These are phyloP conservation scores for Leishmania gerbilli DNA, from an alignment of 208 protist genomes.

Conservation along the genomic window DNA sequence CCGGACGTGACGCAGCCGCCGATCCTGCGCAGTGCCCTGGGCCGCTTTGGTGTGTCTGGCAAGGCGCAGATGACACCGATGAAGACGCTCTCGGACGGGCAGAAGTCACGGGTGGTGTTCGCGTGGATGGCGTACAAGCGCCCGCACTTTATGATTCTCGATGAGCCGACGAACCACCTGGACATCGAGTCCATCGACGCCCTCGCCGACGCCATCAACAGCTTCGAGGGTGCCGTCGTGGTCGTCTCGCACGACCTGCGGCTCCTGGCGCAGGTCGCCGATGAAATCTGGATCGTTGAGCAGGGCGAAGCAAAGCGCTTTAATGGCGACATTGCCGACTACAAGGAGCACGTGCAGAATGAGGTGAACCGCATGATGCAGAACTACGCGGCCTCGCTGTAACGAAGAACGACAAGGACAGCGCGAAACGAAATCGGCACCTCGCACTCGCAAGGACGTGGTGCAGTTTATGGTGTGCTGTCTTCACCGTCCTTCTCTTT, in stretches of 20 bases:
- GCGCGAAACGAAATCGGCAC: too few relatives aligned
- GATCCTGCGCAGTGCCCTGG: conserved; percentile 93
- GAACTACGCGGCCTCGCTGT: conserved; percentile 40
- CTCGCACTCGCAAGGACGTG: not conserved
- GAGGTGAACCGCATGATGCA: conserved; percentile 87
- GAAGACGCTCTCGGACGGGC: conserved; percentile 95
- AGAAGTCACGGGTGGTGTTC: conserved; percentile 97
- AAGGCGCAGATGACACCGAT: conserved; percentile 93
- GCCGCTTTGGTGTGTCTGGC: conserved; percentile 93
- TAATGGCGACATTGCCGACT: conserved; percentile 91
- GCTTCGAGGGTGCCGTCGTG: conserved; percentile 94
- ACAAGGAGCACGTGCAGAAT: conserved; percentile 92
- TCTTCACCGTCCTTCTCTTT: not conserved
- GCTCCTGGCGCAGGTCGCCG: conserved; percentile 94
- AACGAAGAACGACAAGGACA: not conserved
- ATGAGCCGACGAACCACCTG: conserved; percentile 98
- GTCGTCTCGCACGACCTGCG: conserved; percentile 97
- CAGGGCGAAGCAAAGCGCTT: conserved; percentile 85
- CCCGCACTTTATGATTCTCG: conserved; percentile 97
- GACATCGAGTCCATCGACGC: conserved; percentile 98
- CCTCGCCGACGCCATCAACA: conserved; percentile 92
- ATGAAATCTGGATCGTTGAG: conserved; percentile 97
- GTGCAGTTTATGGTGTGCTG: not conserved
- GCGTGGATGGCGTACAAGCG: conserved; percentile 92
- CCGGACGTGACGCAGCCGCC: conserved; percentile 83